phyloP scores from a whole-genome alignment of 257 asterid species.

The Hygrophila difformis region DNA sequence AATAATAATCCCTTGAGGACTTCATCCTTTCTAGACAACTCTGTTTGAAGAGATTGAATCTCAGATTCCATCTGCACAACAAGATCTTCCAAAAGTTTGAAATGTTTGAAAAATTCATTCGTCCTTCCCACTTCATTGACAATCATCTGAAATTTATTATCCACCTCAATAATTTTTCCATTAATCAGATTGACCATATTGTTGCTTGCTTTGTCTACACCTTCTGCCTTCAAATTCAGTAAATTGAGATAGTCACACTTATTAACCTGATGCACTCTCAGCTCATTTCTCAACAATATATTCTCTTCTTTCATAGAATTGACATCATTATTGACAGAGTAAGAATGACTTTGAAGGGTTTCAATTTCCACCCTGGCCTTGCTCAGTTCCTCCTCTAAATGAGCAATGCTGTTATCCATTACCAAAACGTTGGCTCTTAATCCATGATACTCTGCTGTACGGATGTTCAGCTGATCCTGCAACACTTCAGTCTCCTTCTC shows the following conservation, averaged over 20 bases:
- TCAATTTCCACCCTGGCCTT: slow-evolving; percentile 22
- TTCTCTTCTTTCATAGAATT: slow-evolving; percentile 35
- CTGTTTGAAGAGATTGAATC: slow-evolving; percentile 32
- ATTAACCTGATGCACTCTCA: slow-evolving; percentile 27
- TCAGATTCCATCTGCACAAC: slow-evolving; percentile 47
- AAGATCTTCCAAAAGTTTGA: slow-evolving; percentile 48
- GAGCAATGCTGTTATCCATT: slow-evolving; percentile 31
- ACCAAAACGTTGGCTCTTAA: slow-evolving; percentile 22
- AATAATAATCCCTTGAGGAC: slow-evolving; percentile 69
- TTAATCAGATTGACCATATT: slow-evolving; percentile 22
- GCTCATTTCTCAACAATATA: slow-evolving; percentile 36
- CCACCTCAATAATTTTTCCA: slow-evolving; percentile 32
- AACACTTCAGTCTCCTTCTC: slow-evolving; percentile 45
- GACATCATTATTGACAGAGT: slow-evolving; percentile 26
- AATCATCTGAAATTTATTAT: slow-evolving; percentile 30
- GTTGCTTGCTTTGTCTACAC: slow-evolving; percentile 25
- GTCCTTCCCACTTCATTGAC: slow-evolving; percentile 33
- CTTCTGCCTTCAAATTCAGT: slow-evolving; percentile 24
- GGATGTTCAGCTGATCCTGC: slow-evolving; percentile 29
- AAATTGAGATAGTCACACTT: slow-evolving; percentile 26
- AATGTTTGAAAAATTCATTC: slow-evolving; percentile 31
- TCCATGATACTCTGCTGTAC: slow-evolving; percentile 29
- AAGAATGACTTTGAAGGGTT: slow-evolving; percentile 27
- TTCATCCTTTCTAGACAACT: slow-evolving; percentile 76
- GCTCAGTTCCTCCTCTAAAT: slow-evolving; percentile 35